phyloP scores from a whole-genome alignment of 129 eudicot genomes.

The Escallonia herrerae region DNA sequence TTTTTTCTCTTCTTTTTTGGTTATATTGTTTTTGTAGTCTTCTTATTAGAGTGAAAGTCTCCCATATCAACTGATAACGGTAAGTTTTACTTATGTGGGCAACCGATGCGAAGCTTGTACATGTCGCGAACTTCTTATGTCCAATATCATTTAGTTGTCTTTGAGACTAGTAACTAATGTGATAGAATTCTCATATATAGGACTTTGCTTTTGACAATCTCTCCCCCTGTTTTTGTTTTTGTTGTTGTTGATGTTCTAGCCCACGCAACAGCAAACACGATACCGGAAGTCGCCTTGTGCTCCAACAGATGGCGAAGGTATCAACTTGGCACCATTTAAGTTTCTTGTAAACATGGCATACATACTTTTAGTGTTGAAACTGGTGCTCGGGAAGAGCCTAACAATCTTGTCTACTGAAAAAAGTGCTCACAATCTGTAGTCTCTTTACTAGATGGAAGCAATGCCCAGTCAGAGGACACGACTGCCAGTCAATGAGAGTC shows the following conservation, averaged over 20 bases:
- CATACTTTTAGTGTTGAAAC: neutral
- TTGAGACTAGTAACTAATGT: too few relatives aligned
- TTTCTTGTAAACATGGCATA: neutral
- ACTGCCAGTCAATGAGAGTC: conserved; percentile 33
- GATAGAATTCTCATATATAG: too few relatives aligned
- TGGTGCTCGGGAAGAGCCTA: neutral
- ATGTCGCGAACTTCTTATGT: too few relatives aligned
- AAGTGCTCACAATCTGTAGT: neutral
- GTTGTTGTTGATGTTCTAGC: conserved; percentile 38
- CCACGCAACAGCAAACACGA: conserved; percentile 95
- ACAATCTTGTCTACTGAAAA: neutral
- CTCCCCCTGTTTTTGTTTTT: conserved; percentile 6
- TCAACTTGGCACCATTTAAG: neutral
- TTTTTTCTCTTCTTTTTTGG: too few relatives aligned
- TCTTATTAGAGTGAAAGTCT: too few relatives aligned
- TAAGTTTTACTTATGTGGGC: too few relatives aligned
- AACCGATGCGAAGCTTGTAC: too few relatives aligned
- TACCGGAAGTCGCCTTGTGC: conserved; percentile 89
- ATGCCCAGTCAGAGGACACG: conserved; percentile 31
- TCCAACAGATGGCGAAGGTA: conserved; percentile 89
- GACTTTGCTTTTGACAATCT: conserved; percentile 1
- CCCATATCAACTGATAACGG: too few relatives aligned
- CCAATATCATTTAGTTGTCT: too few relatives aligned
- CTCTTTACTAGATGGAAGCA: conserved; percentile 32
- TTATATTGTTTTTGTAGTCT: too few relatives aligned